Conservation (phyloP, 768 basidiomycete genomes). For the Phallus indusiatus region DNA sequence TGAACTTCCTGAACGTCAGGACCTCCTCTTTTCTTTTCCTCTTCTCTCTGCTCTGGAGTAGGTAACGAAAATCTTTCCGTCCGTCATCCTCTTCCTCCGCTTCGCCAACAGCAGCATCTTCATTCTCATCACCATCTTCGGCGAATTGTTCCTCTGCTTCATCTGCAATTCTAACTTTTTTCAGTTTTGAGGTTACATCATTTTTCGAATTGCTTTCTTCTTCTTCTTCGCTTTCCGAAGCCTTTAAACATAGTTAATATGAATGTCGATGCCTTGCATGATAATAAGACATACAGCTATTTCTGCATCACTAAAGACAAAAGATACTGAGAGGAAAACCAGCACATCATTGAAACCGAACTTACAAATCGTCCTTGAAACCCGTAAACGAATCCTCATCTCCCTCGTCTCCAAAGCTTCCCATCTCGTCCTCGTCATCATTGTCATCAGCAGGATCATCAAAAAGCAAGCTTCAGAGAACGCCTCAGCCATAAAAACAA, state of each 20-base stretch:
- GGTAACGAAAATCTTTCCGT: conserved; percentile 54
- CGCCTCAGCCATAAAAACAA: conserved; percentile 2
- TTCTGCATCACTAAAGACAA: background rate
- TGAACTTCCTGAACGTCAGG: conserved; percentile 72
- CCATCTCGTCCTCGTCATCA: too few species aligned
- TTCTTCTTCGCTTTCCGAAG: conserved; percentile 38
- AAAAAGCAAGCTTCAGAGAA: conserved; percentile 33
- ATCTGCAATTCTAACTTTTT: background rate
- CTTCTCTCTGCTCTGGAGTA: conserved; percentile 60
- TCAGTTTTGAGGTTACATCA: conserved; percentile 23
- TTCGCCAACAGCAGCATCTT: conserved; percentile 32
- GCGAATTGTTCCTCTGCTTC: conserved; percentile 10
- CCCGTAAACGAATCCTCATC: conserved; percentile 11
- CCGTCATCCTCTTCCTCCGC: conserved; percentile 35
- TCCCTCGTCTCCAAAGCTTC: conserved; percentile 20
- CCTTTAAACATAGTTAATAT: background rate
- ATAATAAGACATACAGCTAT: background rate
- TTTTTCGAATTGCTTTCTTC: conserved; percentile 36
- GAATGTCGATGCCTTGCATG: conserved; percentile 9
- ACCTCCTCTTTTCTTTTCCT: conserved; percentile 58
- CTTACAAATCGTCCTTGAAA: conserved; percentile 23
- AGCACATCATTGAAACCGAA: background rate
- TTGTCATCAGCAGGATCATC: conserved; percentile 37
- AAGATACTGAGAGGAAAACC: background rate
- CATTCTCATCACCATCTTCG: conserved; percentile 38